phyloP scores from a whole-genome alignment of 1,284 basidiomycete genomes.

The Schizophyllum commune region DNA sequence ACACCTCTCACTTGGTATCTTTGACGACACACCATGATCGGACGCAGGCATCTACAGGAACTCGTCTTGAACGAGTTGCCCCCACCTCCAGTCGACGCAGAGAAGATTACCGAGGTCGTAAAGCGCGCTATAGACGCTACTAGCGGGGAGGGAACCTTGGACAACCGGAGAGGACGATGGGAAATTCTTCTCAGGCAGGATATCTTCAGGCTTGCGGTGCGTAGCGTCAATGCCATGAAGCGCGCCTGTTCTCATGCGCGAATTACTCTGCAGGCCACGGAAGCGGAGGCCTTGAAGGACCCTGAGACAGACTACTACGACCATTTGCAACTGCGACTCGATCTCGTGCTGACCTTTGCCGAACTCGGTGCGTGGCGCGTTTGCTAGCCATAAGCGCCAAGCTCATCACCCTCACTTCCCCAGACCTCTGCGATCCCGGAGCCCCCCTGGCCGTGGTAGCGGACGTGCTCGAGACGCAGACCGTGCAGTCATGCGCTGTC shows the following conservation, averaged over 20 bases:
- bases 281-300: conserved; percentile 46
- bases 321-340: conserved; percentile 53
- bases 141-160: conserved; percentile 35
- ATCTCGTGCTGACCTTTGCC: conserved; percentile 64
- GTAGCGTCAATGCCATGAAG: conserved; percentile 19
- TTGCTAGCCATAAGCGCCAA: neutral
- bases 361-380: conserved; percentile 49
- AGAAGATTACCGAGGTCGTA: conserved; percentile 42
- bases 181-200: conserved; percentile 63
- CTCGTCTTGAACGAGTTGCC: conserved; percentile 47
- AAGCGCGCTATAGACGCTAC: conserved; percentile 36
- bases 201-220: conserved; percentile 60
- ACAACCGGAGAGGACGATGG: conserved; percentile 63
- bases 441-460: conserved; percentile 59
- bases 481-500: conserved; percentile 72
- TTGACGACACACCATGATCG: too few species aligned
- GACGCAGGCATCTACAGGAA: conserved; percentile 19
- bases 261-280: conserved; percentile 38
- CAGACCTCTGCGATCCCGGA: conserved; percentile 34
- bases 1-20: too few species aligned
- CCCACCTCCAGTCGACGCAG: conserved; percentile 34
- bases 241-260: neutral
- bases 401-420: neutral
- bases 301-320: conserved; percentile 48
- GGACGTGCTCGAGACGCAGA: conserved; percentile 75